These are phyloP conservation scores for Metschnikowia lachancei DNA, from an alignment of 805 yeast genomes.

Conservation along the genomic window DNA sequence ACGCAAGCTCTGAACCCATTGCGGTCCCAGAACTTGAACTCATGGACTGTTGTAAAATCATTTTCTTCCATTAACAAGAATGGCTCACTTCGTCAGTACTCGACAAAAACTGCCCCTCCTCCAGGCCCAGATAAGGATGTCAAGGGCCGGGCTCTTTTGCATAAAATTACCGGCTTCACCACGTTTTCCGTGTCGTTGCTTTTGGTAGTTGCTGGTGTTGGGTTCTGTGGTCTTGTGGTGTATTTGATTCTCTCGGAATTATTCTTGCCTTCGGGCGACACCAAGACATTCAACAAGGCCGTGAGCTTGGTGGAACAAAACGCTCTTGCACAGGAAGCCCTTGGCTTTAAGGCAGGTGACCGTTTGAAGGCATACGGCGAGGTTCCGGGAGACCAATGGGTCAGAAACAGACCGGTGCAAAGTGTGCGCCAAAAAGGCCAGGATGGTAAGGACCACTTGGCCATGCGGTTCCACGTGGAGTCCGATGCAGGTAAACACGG, in stretches of 20 bases:
- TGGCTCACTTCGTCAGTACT: constrained; percentile 8
- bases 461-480: constrained; percentile 85
- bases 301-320: constrained; percentile 73
- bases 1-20: too few relatives aligned
- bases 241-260: constrained; percentile 78
- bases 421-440: constrained; percentile 64
- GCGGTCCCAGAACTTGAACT: too few relatives aligned
- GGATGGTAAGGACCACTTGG: constrained; percentile 75
- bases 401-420: constrained; percentile 81
- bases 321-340: constrained; percentile 52
- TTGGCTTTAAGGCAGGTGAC: constrained; percentile 53
- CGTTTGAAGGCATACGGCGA: constrained; percentile 86
- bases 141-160: constrained; percentile 43
- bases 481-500: constrained; percentile 61
- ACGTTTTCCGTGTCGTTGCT: constrained; percentile 61
- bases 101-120: constrained; percentile 28
- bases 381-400: constrained; percentile 69
- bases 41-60: too few relatives aligned
- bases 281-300: constrained; percentile 84
- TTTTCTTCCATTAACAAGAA: not conserved
- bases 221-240: constrained; percentile 63
- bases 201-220: constrained; percentile 66
- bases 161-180: constrained; percentile 51
- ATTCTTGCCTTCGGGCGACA: constrained; percentile 87
- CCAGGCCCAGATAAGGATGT: constrained; percentile 36